These are phyloP conservation scores for Xanthoceras sorbifolium DNA, from an alignment of 345 rosid species.

Conservation along the genomic window DNA sequence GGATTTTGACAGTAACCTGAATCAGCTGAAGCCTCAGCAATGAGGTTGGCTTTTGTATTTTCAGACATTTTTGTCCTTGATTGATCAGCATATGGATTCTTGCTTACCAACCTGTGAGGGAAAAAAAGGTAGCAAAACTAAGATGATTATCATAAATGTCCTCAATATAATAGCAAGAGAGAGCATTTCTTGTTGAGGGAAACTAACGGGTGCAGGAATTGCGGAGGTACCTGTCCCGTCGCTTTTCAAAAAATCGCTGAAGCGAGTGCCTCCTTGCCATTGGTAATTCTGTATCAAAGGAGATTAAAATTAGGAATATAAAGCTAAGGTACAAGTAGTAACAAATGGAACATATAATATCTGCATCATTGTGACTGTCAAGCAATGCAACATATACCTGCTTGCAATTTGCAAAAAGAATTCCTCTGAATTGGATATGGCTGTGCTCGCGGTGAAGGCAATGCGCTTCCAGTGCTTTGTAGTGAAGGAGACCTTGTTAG, in stretches of 20 bases:
- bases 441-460: conserved; percentile 57
- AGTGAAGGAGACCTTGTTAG: conserved; percentile 81
- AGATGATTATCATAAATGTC: neutral
- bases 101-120: conserved; percentile 67
- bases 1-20: conserved; percentile 39
- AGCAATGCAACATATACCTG: conserved; percentile 48
- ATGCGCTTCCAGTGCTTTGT: conserved; percentile 62
- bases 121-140: conserved; percentile 3
- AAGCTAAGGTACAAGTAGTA: conserved; percentile 11
- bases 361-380: conserved; percentile 14
- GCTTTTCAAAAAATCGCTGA: conserved; percentile 88
- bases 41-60: conserved; percentile 31
- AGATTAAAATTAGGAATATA: conserved; percentile 14
- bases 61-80: conserved; percentile 36
- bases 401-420: conserved; percentile 70
- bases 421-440: conserved; percentile 45
- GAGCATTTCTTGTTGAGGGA: neutral
- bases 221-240: conserved; percentile 72
- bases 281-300: conserved; percentile 62
- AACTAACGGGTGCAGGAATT: neutral
- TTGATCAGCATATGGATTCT: conserved; percentile 63
- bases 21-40: conserved; percentile 32
- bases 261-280: conserved; percentile 88
- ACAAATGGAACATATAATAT: neutral
- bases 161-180: neutral